phyloP scores from a whole-genome alignment of 2,329 filamentous ascomycete species.

The Hymenoscyphus infarciens region DNA sequence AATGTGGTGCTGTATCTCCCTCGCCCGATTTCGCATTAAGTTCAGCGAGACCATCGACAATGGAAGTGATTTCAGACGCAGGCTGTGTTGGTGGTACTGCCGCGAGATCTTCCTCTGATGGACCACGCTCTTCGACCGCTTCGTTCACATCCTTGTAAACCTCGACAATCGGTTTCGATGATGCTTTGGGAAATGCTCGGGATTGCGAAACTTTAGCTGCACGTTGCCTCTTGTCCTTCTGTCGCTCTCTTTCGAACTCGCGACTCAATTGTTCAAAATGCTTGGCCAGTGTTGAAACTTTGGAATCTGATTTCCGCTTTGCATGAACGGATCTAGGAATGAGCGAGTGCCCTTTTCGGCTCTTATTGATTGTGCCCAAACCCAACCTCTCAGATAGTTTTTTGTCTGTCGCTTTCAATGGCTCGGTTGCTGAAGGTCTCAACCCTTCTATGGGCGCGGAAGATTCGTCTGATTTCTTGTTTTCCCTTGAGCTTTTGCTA shows the following conservation, averaged over 20 bases:
- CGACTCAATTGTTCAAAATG: slow-evolving; percentile 96
- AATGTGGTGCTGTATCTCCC: slow-evolving; percentile 23
- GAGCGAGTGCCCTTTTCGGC: slow-evolving; percentile 63
- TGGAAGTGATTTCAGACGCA: slow-evolving; percentile 30
- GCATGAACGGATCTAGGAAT: slow-evolving; percentile 80
- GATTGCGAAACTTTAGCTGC: slow-evolving; percentile 72
- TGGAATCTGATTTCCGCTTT: slow-evolving; percentile 63
- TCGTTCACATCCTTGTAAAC: slow-evolving; percentile 93
- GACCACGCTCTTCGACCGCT: slow-evolving; percentile 77
- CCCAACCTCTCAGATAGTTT: slow-evolving; percentile 72
- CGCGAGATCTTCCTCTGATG: slow-evolving; percentile 58
- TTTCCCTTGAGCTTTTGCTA: slow-evolving; percentile 25
- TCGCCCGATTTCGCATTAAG: slow-evolving; percentile 24
- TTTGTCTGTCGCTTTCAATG: slow-evolving; percentile 49
- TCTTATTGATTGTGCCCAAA: slow-evolving; percentile 59
- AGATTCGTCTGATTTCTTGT: slow-evolving; percentile 22
- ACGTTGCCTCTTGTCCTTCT: slow-evolving; percentile 77
- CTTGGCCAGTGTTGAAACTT: slow-evolving; percentile 86
- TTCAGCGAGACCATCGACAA: slow-evolving; percentile 32
- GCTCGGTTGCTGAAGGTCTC: slow-evolving; percentile 29
- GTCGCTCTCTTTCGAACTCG: slow-evolving; percentile 84
- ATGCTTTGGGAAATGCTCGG: slow-evolving; percentile 81
- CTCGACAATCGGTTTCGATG: slow-evolving; percentile 93
- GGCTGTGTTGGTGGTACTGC: slow-evolving; percentile 36
- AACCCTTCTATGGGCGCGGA: slow-evolving; percentile 24